Conservation (phyloP, 148 eudicot genomes). For the Euryodendron excelsum region DNA sequence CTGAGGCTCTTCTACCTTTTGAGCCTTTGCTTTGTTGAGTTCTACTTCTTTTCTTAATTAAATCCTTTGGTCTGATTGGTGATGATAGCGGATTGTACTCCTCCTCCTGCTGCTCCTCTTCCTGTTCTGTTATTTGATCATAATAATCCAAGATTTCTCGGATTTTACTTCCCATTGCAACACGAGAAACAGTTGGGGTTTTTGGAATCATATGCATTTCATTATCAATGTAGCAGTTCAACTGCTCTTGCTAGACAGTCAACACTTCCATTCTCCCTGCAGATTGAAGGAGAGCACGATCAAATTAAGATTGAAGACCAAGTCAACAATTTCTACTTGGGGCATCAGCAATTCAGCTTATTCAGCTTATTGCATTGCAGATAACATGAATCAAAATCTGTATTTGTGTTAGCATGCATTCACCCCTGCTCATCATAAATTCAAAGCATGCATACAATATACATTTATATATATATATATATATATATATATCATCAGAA, state of each 20-base stretch:
- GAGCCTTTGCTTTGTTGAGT: not conserved
- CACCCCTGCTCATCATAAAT: not conserved
- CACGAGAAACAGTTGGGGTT: conserved; percentile 8
- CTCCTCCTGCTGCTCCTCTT: not conserved
- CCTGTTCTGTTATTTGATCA: not conserved
- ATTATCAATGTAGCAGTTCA: conserved; percentile 8
- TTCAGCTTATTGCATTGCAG: not conserved
- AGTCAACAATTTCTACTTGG: not conserved
- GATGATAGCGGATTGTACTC: not conserved
- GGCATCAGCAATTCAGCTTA: not conserved
- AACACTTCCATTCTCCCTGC: conserved; percentile 14
- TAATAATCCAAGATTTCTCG: not conserved
- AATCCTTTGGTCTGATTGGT: not conserved
- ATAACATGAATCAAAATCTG: not conserved
- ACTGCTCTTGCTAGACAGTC: conserved; percentile 11
- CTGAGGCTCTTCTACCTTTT: conserved; percentile 11
- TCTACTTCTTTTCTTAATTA: conserved; percentile 11
- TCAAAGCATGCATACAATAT: not conserved
- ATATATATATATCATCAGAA: not conserved
- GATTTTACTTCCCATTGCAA: conserved; percentile 7
- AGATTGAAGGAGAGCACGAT: not conserved
- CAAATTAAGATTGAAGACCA: not conserved
- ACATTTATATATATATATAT: no score
- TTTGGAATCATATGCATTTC: not conserved
- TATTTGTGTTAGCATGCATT: not conserved